Evolutionary conservation across 768 basidiomycete genomes (phyloP).

Genomic region (Boletus tylopilopsis): DNA sequence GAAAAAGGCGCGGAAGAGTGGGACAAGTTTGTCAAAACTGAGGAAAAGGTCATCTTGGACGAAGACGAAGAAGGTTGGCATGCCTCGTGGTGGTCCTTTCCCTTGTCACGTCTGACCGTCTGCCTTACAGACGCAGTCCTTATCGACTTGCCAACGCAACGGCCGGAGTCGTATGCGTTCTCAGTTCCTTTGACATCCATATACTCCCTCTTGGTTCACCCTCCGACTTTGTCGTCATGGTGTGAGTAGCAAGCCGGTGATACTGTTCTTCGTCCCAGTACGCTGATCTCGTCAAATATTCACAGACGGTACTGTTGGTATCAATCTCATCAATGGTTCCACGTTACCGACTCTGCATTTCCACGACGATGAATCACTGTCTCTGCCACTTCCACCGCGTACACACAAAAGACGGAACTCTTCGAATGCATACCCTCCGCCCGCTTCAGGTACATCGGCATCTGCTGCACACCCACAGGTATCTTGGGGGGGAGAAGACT

Average conservation of each 20-base stretch:
- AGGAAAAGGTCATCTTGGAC: constrained; percentile 53
- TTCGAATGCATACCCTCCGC: constrained; percentile 59
- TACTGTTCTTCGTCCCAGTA: not conserved
- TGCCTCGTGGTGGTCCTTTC: not conserved
- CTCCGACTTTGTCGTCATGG: constrained; percentile 83
- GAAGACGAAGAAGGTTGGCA: constrained; percentile 72
- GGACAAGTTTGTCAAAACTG: constrained; percentile 86
- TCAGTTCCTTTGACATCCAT: constrained; percentile 89
- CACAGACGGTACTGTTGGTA: constrained; percentile 80
- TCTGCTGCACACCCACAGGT: constrained; percentile 40
- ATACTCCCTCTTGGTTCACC: constrained; percentile 83
- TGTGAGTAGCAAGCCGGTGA: constrained; percentile 43
- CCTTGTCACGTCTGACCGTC: constrained; percentile 4
- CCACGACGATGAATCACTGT: constrained; percentile 94
- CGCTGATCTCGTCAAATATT: not conserved
- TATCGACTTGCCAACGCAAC: constrained; percentile 77
- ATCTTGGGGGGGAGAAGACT: constrained; percentile 87
- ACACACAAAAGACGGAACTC: constrained; percentile 32
- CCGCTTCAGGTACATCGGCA: constrained; percentile 45
- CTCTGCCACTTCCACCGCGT: constrained; percentile 51
- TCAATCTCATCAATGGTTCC: constrained; percentile 83
- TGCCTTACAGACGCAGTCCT: constrained; percentile 65
- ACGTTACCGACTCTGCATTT: constrained; percentile 90
- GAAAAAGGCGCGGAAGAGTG: constrained; percentile 82
- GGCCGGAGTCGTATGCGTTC: constrained; percentile 91